Evolutionary conservation across 2,329 filamentous ascomycete genomes (phyloP), one percentile per base, ranked within the genome.

Genomic region (Teratosphaeriaceae sp.): DNA sequence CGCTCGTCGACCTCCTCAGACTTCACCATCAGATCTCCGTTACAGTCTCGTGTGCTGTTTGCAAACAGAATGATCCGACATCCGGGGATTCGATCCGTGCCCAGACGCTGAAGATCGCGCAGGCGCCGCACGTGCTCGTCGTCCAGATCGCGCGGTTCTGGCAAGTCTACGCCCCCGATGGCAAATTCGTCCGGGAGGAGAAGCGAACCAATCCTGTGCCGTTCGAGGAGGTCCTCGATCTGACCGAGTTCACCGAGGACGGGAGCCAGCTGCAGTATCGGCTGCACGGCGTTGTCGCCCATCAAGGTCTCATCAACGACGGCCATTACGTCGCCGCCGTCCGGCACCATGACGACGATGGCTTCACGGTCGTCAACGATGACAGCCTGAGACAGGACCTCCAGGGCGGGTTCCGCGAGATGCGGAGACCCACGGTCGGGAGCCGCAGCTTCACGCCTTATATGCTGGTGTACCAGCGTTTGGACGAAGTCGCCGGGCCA

Each of bases 281-380:
- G 12, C 21, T 47, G n/a, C 20, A 34, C 20, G 44, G 44, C 8
- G 37, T 45, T 16, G 43, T 51, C 23, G 29, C 38, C 13, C 49
- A 49, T n/a, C 12, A 5, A 1, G 49, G 49, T 2, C 35, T 13
- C 13, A 7, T 38, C 12, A 24, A 31, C 2, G 11, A 16, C 2
- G 49, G 49, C 7, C 49, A 51, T 35, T 51, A 51, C 26, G 22
- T 51, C 15, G 41, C 49, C 3, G 42, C 30, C n/a, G 43, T 50
- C 15, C 38, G 33, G 5, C 13, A 38, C n/a, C 30, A n/a, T 4
- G 27, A 40, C 15, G 38, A 16, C 20, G 21, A 24, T 9, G 18
- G 27, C 20, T 44, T 35, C 16, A 12, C n/a, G n/a, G n/a, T 20
- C 15, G 36, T 40, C 22, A 36, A 30, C 36, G 42, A 44, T 22